Conservation (phyloP, 2,329 filamentous ascomycete genomes). For the Fusarium bactridioides region DNA sequence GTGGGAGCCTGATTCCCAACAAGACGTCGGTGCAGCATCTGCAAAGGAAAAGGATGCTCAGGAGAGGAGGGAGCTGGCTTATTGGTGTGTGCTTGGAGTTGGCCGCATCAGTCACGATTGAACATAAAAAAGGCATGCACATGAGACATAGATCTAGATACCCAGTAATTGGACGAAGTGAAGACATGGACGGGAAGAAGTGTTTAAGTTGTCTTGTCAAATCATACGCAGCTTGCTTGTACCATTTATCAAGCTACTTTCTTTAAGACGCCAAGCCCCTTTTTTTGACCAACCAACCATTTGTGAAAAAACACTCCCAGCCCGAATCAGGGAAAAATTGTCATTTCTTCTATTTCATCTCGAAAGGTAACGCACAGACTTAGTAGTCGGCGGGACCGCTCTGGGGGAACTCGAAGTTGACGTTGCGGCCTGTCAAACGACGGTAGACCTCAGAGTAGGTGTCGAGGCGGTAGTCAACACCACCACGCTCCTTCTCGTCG, state of each 20-base stretch:
- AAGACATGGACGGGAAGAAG: constrained; percentile 39
- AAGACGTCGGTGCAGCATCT: constrained; percentile 66
- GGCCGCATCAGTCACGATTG: constrained; percentile 73
- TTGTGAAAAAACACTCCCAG: constrained; percentile 48
- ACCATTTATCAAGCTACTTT: constrained; percentile 58
- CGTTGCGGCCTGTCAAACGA: constrained; percentile 93
- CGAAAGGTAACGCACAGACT: constrained; percentile 46
- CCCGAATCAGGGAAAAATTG: constrained; percentile 27
- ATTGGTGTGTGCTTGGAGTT: constrained; percentile 93
- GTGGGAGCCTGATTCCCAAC: constrained; percentile 78
- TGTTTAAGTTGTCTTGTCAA: constrained; percentile 46
- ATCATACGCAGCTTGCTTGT: constrained; percentile 56
- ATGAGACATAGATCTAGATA: constrained; percentile 50
- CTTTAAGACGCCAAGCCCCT: constrained; percentile 61
- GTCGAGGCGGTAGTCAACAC: constrained; percentile 99
- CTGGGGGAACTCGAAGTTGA: constrained; percentile 99
- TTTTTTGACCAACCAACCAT: constrained; percentile 50
- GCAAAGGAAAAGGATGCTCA: constrained; percentile 67
- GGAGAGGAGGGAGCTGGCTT: constrained; percentile 88
- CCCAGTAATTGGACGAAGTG: constrained; percentile 45
- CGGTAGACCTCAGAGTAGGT: constrained; percentile 99
- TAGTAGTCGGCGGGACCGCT: constrained; percentile 82
- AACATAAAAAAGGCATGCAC: constrained; percentile 23
- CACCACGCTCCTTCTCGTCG: constrained; percentile 99
- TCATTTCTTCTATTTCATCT: constrained; percentile 29